Evolutionary conservation across 2,329 filamentous ascomycete species (phyloP).

Genomic region (Lecanicillium sp.): DNA sequence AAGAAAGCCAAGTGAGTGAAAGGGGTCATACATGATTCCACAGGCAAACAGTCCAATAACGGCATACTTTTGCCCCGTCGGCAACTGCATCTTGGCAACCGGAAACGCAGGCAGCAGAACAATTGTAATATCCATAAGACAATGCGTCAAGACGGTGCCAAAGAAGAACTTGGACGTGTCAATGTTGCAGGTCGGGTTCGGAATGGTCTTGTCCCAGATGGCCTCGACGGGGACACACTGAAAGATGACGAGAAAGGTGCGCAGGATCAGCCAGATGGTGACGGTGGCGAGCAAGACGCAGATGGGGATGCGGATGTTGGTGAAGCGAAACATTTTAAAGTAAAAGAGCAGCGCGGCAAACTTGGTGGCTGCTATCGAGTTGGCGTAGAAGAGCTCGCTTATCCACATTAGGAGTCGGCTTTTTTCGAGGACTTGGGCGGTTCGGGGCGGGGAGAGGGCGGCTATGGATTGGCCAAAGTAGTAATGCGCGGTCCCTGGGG

Average conservation of each 20-base stretch:
- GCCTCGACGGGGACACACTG: slow-evolving; percentile 18
- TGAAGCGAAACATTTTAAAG: slow-evolving; percentile 20
- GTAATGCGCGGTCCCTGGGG: too few species aligned
- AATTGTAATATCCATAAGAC: slow-evolving; percentile 17
- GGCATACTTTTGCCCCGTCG: slow-evolving; percentile 11
- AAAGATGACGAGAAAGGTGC: slow-evolving; percentile 18
- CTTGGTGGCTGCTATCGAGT: slow-evolving; percentile 20
- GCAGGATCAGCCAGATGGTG: slow-evolving; percentile 18
- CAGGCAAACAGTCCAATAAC: slow-evolving; percentile 12
- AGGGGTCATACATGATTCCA: slow-evolving; percentile 10
- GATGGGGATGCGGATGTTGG: slow-evolving; percentile 19
- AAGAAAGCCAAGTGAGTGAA: too few species aligned
- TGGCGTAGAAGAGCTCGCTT: slow-evolving; percentile 19
- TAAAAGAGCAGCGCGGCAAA: slow-evolving; percentile 21
- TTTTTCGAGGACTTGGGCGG: slow-evolving; percentile 2
- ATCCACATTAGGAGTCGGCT: slow-evolving; percentile 17
- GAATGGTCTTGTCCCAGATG: slow-evolving; percentile 18
- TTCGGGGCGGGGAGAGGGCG: too few species aligned
- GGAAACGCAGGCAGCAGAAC: slow-evolving; percentile 16
- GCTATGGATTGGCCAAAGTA: too few species aligned
- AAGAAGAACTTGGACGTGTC: slow-evolving; percentile 17
- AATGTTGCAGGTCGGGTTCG: slow-evolving; percentile 14
- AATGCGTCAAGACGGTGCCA: slow-evolving; percentile 15
- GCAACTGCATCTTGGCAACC: slow-evolving; percentile 15
- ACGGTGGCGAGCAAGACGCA: slow-evolving; percentile 16